Evolutionary conservation across 192 early-diverging fungal genomes (phyloP), one percentile per base, ranked within the genome.

Genomic region (Entomortierella lignicola): DNA sequence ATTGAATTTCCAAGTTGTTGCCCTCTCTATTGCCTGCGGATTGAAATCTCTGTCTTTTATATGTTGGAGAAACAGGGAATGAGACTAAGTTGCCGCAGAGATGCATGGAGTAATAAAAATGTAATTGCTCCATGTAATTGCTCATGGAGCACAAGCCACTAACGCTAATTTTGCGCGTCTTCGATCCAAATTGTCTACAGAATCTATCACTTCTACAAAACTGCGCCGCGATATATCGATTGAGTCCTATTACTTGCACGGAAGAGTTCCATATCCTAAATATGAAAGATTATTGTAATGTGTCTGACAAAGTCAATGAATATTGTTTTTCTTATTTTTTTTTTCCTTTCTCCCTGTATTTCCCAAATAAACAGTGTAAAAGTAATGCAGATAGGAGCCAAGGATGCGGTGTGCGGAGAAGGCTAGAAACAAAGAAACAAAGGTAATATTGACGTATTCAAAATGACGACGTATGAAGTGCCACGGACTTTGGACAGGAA

Each of bases 11-110:
- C 21, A 21, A 31, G 20, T 34, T 17, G 12, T 8, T 12, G 18
- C 26, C 2, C 17, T 23, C 5, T 60, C 30, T 18, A 32, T 8
- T 29, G 47, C 15, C 39, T 17, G 58, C n/a, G 21, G 58, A 47
- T 11, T 8, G 23, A 60, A 29, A 4, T 25, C 11, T 50, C 27
- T 3, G 30, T 50, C 20, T 41, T 60, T 27, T 43, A 26, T 43
- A 60, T 26, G 34, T 13, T 13, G 4, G 26, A 43, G 8, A 18
- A n/a, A 57, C 6, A 4, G 34, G 10, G 34, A 37, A 37, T 37
- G 34, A 37, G 34, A 57, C 11, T 12, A 26, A 29, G 55, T 20
- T 68, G 66, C 66, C 66, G 66, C 66, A 68, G 66, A 52, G 48
- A 5, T 31, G 32, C 27, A 51, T 63, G 60, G 60, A 63, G 39